Percentiles rank a stretch among this genome's conserved stretches.
Evolutionary conservation across 1,284 basidiomycete species (phyloP).

Genomic region (Boletus albobrunnescens): DNA sequence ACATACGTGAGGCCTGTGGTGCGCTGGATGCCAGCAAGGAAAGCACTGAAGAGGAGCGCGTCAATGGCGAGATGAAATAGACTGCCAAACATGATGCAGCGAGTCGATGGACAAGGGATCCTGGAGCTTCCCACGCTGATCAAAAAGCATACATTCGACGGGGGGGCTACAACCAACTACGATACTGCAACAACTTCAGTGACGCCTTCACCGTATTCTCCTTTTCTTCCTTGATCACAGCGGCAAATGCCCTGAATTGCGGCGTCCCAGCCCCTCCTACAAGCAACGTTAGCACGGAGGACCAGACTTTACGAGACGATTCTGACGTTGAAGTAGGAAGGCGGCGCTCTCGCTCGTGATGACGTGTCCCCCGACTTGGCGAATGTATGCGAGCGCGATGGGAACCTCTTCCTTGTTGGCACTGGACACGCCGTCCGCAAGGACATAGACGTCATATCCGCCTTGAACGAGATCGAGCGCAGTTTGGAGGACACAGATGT

Average conservation of each 20-base stretch:
- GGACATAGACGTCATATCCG: constrained; percentile 61
- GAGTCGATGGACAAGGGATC: background rate
- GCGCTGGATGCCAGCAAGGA: constrained; percentile 75
- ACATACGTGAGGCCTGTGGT: constrained; percentile 79
- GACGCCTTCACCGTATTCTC: constrained; percentile 50
- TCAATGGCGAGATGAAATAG: constrained; percentile 74
- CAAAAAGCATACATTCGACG: too few species aligned
- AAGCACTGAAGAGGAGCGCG: constrained; percentile 70
- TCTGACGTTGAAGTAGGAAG: constrained; percentile 70
- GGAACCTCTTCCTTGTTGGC: constrained; percentile 71
- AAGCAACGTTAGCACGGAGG: constrained; percentile 13
- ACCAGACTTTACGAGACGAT: constrained; percentile 7
- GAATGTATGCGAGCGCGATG: constrained; percentile 62
- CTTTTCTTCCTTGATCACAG: constrained; percentile 75
- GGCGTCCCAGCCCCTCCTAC: constrained; percentile 62
- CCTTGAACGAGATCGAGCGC: constrained; percentile 59
- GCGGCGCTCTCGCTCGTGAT: constrained; percentile 80
- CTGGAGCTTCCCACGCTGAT: constrained; percentile 12
- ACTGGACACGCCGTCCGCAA: constrained; percentile 84
- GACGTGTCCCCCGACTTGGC: constrained; percentile 71
- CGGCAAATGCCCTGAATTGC: constrained; percentile 72
- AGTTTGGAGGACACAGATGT: constrained; percentile 87
- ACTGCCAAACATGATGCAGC: constrained; percentile 54
- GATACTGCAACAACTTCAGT: constrained; percentile 25
- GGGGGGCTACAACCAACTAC: constrained; percentile 19